Percentiles rank a stretch among this genome's conserved stretches.
Conservation (phyloP, 2,329 filamentous ascomycete species). For the Venturiaceae sp. region DNA sequence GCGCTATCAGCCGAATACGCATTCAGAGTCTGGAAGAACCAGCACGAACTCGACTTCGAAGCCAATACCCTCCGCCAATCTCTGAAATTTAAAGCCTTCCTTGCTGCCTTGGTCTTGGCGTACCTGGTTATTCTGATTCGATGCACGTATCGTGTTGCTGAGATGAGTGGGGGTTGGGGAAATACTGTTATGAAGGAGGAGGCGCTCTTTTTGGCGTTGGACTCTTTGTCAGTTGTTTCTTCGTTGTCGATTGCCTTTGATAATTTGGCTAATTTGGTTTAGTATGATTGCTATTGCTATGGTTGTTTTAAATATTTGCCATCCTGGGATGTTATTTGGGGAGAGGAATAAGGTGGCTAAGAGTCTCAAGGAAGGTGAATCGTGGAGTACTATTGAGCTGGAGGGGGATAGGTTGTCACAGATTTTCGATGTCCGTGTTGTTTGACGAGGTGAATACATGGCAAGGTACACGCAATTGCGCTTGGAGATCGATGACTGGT, state of each 20-base stretch:
- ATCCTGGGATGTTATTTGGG: background rate
- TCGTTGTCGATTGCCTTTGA: background rate
- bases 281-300: background rate
- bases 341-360: background rate
- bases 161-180: slow-evolving; percentile 56
- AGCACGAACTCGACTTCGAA: slow-evolving; percentile 7
- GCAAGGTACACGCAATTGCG: no score
- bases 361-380: background rate
- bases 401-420: background rate
- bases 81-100: slow-evolving; percentile 15
- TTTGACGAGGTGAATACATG: background rate
- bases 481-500: no score
- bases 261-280: background rate
- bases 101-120: slow-evolving; percentile 10
- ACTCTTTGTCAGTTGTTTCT: slow-evolving; percentile 34
- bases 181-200: slow-evolving; percentile 55
- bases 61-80: slow-evolving; percentile 9
- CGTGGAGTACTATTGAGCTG: background rate
- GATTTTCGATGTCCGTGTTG: background rate
- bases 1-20: slow-evolving; percentile 15
- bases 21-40: slow-evolving; percentile 1
- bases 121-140: slow-evolving; percentile 12
- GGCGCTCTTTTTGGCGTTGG: slow-evolving; percentile 50
- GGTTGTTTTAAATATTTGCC: background rate
- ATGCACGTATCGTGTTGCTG: slow-evolving; percentile 41